Evolutionary conservation across 306 rosid species (phyloP).

Genomic region (Alnus rubra): DNA sequence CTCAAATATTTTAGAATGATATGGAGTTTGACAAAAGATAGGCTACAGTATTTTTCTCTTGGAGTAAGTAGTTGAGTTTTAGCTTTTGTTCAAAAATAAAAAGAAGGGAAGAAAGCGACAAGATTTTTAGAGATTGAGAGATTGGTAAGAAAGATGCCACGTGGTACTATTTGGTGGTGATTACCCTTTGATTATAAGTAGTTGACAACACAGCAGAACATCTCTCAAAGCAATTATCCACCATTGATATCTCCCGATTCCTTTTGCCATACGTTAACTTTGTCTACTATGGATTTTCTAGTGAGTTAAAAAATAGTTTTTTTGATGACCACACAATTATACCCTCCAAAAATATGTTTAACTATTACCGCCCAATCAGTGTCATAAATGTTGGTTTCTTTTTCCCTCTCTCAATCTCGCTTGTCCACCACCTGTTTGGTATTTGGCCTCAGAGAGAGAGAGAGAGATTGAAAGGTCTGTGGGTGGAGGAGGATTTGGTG

Average conservation of each 20-base stretch:
- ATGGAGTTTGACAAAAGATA: too few relatives aligned
- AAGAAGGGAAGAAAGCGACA: too few relatives aligned
- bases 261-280: too few relatives aligned
- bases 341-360: slow-evolving; percentile 26
- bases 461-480: slow-evolving; percentile 31
- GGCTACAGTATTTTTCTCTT: too few relatives aligned
- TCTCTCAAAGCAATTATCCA: not conserved
- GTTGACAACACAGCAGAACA: not conserved
- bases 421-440: slow-evolving; percentile 40
- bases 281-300: not conserved
- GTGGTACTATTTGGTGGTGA: not conserved
- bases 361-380: slow-evolving; percentile 41
- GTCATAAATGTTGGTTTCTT: slow-evolving; percentile 23
- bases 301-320: not conserved
- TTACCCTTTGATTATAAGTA: not conserved
- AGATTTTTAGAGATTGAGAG: too few relatives aligned
- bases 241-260: not conserved
- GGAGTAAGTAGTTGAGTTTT: too few relatives aligned
- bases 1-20: too few relatives aligned
- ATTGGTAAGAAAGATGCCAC: not conserved
- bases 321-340: slow-evolving; percentile 49
- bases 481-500: slow-evolving; percentile 44
- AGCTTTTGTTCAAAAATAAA: too few relatives aligned
- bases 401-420: slow-evolving; percentile 11
- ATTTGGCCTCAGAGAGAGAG: slow-evolving; percentile 30